Base-by-base conservation (phyloP, 805 yeast genomes). In the Torulaspora franciscae region DNA sequence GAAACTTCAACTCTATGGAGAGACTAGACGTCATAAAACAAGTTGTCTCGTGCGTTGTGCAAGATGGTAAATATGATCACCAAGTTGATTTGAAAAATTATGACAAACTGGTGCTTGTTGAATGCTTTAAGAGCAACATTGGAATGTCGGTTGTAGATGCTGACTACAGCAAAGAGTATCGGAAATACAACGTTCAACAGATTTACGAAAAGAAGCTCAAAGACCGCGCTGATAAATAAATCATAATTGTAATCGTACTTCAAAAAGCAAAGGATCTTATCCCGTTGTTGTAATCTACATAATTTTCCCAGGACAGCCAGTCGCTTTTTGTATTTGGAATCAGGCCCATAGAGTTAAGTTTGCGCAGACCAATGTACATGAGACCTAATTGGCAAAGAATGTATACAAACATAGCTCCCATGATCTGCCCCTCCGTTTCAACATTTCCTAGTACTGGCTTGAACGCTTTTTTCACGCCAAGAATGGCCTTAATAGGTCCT, bases 271-370 rank as follows among this genome's bases (percentile, higher is more conserved):
- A 60, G 15, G 65, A 51, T 29, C 51, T 52, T 4, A 53, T 22
- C 6, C 42, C 40, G 10, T 49, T 47, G 40, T 47, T 46, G 29
- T 61, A 58, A 34, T 52, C 42, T 3, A 71, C 53, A 6, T 72
- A 68, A 2, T 54, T 56, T 59, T 89, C 95, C 90, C 95, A 90
- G 6, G 88, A 80, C 13, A 91, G 68, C 98, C 98, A 93, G 61
- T 91, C 99, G 52, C 95, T 83, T 37, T 75, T 75, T 29, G 80
- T 83, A 55, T 84, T 86, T 17, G 99, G 99, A 47, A 91, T 80
- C 52, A 91, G 70, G 0, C 97, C 98, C 96, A 91, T 86, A 17
- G 74, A 70, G 55, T 85, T 80, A 47, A 93, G 68, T 64, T 93
- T 93, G 80, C 87, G 89, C 13, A 89, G 58, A 2, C 97, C 98